Base-by-base conservation (phyloP, 176 grass and related monocot species). In the Zizania latifolia region DNA sequence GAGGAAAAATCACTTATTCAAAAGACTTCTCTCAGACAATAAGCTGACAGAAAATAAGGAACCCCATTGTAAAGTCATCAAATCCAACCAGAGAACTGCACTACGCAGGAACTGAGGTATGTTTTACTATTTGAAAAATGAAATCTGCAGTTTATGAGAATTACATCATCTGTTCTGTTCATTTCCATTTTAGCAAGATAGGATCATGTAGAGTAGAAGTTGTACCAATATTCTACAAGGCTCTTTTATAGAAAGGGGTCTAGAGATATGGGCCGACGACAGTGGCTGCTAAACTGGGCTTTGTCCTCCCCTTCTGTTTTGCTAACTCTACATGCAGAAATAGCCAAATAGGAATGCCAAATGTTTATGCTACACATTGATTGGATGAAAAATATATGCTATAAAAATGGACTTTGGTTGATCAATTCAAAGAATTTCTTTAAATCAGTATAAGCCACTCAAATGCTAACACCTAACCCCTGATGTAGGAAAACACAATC, bases 341-440 rank as follows among this genome's bases (percentile, higher is more conserved):
- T n/a, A n/a, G n/a, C n/a, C n/a, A n/a, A n/a, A n/a, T 53, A 21
- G 19, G 7, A 53, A 53, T 22, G n/a, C 48, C n/a, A 53, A 53
- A 21, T 10, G 19, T 10, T 9, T 53, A n/a, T 53, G 48, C n/a
- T 53, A 53, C 17, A 53, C 5, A 4, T 53, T 19, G n/a, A n/a
- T n/a, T n/a, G n/a, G n/a, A n/a, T n/a, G n/a, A n/a, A n/a, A n/a
- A n/a, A n/a, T n/a, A n/a, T n/a, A n/a, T n/a, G n/a, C n/a, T n/a
- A n/a, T n/a, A n/a, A n/a, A n/a, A n/a, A n/a, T n/a, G n/a, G n/a
- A n/a, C n/a, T n/a, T n/a, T 70, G 62, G 29, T 21, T 12, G 19
- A 84, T 75, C 35, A 70, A 83, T 58, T 80, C 56, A 75, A n/a
- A 62, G 4, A 46, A 70, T 57, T 62, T 68, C 2, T n/a, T 53